Evolutionary conservation across 441 rosid species (phyloP).

Genomic region (Populus hybrid): DNA sequence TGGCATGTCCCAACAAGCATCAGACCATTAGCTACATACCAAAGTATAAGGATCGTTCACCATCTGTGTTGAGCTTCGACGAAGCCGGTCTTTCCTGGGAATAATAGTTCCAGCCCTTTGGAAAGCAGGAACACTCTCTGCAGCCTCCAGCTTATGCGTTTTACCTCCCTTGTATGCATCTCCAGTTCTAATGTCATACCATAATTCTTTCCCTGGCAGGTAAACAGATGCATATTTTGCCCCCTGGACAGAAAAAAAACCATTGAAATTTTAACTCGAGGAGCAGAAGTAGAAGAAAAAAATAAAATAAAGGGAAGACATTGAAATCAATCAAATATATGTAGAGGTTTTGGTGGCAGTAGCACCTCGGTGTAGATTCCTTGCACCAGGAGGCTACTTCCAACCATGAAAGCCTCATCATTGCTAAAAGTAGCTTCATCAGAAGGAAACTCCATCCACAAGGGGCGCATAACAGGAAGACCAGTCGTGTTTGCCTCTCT

Average conservation of each 20-base stretch:
- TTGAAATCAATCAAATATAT: conserved; percentile 11
- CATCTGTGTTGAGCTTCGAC: conserved; percentile 96
- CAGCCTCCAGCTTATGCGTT: conserved; percentile 68
- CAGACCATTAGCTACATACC: conserved; percentile 43
- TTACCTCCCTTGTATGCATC: conserved; percentile 59
- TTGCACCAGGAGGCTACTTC: conserved; percentile 83
- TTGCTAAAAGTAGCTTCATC: conserved; percentile 83
- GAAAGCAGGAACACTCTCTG: conserved; percentile 89
- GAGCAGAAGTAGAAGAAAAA: conserved; percentile 1
- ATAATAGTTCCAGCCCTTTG: conserved; percentile 97
- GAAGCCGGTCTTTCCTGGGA: conserved; percentile 86
- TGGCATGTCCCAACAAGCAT: conserved; percentile 1
- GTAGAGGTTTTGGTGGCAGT: not conserved
- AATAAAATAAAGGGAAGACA: not conserved
- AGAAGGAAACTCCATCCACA: conserved; percentile 99
- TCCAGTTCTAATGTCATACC: conserved; percentile 90
- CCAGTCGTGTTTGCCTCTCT: conserved; percentile 92
- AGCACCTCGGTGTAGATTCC: conserved; percentile 87
- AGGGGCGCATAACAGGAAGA: conserved; percentile 79
- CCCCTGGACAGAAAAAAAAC: conserved; percentile 38
- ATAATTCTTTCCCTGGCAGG: conserved; percentile 85
- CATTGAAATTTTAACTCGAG: conserved; percentile 7
- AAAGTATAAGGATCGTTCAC: conserved; percentile 90
- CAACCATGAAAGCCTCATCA: conserved; percentile 98
- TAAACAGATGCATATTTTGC: conserved; percentile 76